A percentile compares a stretch with the other conserved stretches of the same genome.
Conservation (phyloP, 2,329 filamentous ascomycete genomes). For the Bimuria novae-zelandiae region DNA sequence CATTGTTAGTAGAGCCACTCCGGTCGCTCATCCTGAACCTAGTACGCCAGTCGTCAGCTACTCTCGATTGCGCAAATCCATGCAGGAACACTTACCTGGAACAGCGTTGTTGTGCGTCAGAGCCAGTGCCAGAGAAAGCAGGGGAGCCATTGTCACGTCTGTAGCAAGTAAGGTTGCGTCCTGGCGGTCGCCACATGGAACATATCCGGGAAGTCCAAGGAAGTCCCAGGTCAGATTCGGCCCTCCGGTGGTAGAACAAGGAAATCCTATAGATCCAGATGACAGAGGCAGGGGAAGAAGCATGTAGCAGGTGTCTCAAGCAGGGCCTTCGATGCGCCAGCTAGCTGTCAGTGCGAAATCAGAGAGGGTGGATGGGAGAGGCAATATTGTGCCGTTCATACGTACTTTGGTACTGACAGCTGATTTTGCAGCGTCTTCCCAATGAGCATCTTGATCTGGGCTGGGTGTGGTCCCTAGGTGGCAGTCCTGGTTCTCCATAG, state of each 20-base stretch:
- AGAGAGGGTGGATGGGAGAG: conserved; percentile 30
- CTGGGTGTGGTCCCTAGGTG: neutral
- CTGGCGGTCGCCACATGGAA: neutral
- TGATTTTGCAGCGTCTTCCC: conserved; percentile 1
- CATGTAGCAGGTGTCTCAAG: conserved; percentile 14
- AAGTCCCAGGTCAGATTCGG: conserved; percentile 2
- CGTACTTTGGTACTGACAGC: conserved; percentile 35
- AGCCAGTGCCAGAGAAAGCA: neutral
- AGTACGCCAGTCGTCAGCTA: conserved; percentile 45
- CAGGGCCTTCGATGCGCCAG: conserved; percentile 27
- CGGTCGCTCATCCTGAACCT: neutral
- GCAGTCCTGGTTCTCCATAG: neutral
- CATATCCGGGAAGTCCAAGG: conserved; percentile 5
- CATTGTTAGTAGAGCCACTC: conserved; percentile 24
- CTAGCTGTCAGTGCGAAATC: conserved; percentile 41
- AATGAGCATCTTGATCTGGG: neutral
- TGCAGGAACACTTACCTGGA: conserved; percentile 2
- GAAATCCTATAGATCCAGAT: conserved; percentile 9
- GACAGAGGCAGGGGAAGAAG: conserved; percentile 18
- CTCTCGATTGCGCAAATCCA: neutral
- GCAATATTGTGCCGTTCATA: conserved; percentile 36
- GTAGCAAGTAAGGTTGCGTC: conserved; percentile 2
- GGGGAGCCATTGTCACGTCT: neutral
- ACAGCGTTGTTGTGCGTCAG: neutral
- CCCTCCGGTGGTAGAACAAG: conserved; percentile 6